Evolutionary conservation across 768 basidiomycete genomes (phyloP), one percentile per base, ranked within the genome.

Genomic region (Mrakia frigida): DNA sequence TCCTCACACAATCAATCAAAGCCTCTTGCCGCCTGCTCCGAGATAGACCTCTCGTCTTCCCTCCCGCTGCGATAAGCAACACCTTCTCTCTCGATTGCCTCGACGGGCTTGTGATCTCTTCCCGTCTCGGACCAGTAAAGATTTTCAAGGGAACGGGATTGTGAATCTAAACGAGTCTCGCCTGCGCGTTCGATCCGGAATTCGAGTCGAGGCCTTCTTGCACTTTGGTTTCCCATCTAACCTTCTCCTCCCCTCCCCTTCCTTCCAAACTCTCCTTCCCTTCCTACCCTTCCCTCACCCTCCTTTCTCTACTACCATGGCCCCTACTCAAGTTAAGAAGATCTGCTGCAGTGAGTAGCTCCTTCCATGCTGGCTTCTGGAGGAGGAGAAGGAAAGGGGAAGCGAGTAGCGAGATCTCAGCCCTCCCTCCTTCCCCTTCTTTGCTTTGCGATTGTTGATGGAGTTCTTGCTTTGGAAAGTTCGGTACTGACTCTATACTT

Each of bases 271-370:
- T 14, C 35, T 39, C 37, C 25, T 39, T 35, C 41, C 67, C 41
- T 41, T 21, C 50, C 52, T 3, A 1, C 63, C 23, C 63, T 13
- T 16, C 63, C 28, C 41, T 10, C 33, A 14, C 35, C 23, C 61
- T 14, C 61, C 9, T 28, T 18, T 33, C 50, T 60, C 16, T 33
- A 23, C 33, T 4, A 39, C 28, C 74, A 74, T 74, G 74, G 37
- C 75, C 59, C 67, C 50, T 28, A 70, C 70, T 39, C 39, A 87
- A 79, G 90, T 94, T 80, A 87, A 87, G 79, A 93, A 90, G 82
- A 91, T 94, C 79, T 93, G 92, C 86, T 94, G 92, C 86, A 92
- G 92, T 94, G 81, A 83, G 92, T 89, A 74, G n/a, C 76, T 41
- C 2, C 5, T 31, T 35, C 60, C 7, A 11, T 2, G 16, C 9